phyloP scores from a whole-genome alignment of 371 early-diverging fungal genomes.

The Rhizopus arrhizus region DNA sequence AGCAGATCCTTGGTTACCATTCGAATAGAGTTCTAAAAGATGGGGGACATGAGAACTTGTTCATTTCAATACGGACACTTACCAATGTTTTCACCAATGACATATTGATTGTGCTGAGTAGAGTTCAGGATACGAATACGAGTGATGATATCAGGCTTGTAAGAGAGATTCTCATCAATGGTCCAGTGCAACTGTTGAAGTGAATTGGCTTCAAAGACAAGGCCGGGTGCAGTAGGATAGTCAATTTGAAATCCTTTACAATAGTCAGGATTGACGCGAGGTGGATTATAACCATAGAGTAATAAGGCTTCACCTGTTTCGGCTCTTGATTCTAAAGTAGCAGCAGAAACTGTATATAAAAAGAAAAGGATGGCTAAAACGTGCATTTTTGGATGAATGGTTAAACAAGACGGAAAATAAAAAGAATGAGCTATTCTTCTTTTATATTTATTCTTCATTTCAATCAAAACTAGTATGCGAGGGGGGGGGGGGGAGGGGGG shows the following conservation, averaged over 20 bases:
- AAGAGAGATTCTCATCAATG: constrained; percentile 25
- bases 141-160: constrained; percentile 33
- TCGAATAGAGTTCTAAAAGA: constrained; percentile 18
- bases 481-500: too few relatives aligned
- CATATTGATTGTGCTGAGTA: constrained; percentile 38
- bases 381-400: background rate
- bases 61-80: constrained; percentile 7
- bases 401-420: background rate
- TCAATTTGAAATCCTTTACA: constrained; percentile 42
- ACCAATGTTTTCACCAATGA: constrained; percentile 41
- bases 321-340: constrained; percentile 15
- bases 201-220: constrained; percentile 27
- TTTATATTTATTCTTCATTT: background rate
- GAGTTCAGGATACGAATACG: constrained; percentile 39
- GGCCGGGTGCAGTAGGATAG: constrained; percentile 30
- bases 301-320: constrained; percentile 44
- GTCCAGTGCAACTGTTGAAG: constrained; percentile 32
- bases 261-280: constrained; percentile 52
- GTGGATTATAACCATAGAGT: constrained; percentile 51
- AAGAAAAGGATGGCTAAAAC: background rate
- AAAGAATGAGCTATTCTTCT: background rate
- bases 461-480: background rate
- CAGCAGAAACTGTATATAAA: background rate
- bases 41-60: background rate
- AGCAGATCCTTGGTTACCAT: constrained; percentile 25